Evolutionary conservation across 2,329 filamentous ascomycete species (phyloP), one percentile per base, ranked within the genome.

Genomic region (Thelonectria discophora): DNA sequence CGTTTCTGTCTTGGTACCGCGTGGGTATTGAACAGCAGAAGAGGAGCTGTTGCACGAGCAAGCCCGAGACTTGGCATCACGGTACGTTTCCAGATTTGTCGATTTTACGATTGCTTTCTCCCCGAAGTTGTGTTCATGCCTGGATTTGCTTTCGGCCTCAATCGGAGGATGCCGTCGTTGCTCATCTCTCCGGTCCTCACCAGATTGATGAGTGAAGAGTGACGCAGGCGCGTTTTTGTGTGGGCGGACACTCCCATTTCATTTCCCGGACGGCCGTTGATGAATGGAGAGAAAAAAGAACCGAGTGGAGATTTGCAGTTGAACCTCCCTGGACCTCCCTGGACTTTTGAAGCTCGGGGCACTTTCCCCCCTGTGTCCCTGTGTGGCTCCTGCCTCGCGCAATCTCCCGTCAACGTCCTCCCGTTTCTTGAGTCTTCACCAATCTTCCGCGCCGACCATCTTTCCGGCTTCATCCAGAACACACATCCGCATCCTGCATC

Each of bases 331-430:
- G n/a, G n/a, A n/a, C n/a, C n/a, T n/a, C n/a, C n/a, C n/a, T n/a
- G n/a, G n/a, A 46, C 51, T 65, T 53, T 51, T 12, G 20, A 24
- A 45, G 43, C 46, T 67, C 69, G 64, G 66, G 66, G 65, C 68
- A 67, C 69, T 69, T 69, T 69, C 72, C 69, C 69, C 71, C 69
- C 67, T 71, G 69, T 69, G 64, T 63, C 66, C 64, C 67, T 66
- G 24, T 70, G 66, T 63, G 60, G 58, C 61, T 71, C 62, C 43
- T 47, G 43, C 64, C 63, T 56, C 60, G 54, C 32, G 50, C 37
- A 39, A 40, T 24, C 24, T 24, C 24, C 4, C 24, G 4, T 24
- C 24, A 4, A 4, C 7, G n/a, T n/a, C n/a, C n/a, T n/a, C n/a
- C n/a, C n/a, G n/a, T n/a, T n/a, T n/a, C n/a, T n/a, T n/a, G n/a